phyloP scores from a whole-genome alignment of 352 stramenopile genomes.

The Phytophthora melonis region DNA sequence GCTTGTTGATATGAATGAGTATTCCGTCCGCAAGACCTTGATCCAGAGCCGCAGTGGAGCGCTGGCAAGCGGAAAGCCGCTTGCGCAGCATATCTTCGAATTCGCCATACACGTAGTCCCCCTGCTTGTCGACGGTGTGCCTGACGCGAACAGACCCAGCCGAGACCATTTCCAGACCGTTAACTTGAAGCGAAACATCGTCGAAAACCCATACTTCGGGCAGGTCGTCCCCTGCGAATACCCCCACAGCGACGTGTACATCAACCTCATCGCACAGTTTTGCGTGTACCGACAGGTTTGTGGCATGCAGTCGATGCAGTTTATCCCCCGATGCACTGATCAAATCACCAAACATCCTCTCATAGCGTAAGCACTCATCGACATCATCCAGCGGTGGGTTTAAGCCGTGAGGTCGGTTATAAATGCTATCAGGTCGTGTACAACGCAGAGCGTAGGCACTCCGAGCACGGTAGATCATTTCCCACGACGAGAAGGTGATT shows the following conservation, averaged over 20 bases:
- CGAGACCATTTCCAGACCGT: constrained; percentile 48
- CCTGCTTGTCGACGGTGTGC: constrained; percentile 58
- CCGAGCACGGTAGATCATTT: constrained; percentile 82
- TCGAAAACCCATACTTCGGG: constrained; percentile 77
- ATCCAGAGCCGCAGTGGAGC: constrained; percentile 17
- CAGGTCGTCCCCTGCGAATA: constrained; percentile 76
- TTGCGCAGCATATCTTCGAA: constrained; percentile 70
- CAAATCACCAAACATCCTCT: constrained; percentile 47
- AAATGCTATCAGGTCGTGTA: constrained; percentile 57
- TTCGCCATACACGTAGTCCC: constrained; percentile 74
- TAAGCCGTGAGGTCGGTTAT: constrained; percentile 66
- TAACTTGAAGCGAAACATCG: constrained; percentile 51
- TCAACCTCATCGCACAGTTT: constrained; percentile 42
- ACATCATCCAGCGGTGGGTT: constrained; percentile 63
- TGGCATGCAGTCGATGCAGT: constrained; percentile 67
- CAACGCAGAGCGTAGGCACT: constrained; percentile 64
- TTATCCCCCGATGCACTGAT: constrained; percentile 75
- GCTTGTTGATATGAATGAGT: constrained; percentile 58
- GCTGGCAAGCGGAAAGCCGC: constrained; percentile 47
- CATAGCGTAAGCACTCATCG: constrained; percentile 48
- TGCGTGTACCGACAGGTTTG: constrained; percentile 53
- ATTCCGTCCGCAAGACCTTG: constrained; percentile 55
- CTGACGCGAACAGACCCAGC: constrained; percentile 53
- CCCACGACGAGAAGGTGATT: constrained; percentile 77
- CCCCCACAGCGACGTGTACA: constrained; percentile 50